These are phyloP conservation scores for Suillus paluster DNA, from an alignment of 768 basidiomycete genomes.

Conservation along the genomic window DNA sequence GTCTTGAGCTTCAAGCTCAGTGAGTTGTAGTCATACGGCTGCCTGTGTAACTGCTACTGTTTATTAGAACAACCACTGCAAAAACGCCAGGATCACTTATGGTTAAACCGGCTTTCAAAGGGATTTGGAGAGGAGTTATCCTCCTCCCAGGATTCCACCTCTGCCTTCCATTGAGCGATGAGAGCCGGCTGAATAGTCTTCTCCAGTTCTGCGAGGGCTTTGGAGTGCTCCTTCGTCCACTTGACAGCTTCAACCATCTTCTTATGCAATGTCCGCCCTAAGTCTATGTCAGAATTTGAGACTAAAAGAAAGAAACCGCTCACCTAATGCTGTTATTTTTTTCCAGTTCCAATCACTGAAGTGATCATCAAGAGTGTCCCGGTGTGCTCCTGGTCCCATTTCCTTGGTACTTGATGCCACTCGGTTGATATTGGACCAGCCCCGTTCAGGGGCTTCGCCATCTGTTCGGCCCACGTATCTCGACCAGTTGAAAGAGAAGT, in stretches of 20 bases:
- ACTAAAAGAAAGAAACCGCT: slow-evolving; percentile 5
- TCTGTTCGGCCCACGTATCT: too few species aligned
- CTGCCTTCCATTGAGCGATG: neutral
- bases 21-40: neutral
- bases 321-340: slow-evolving; percentile 32
- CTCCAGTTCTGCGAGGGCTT: too few species aligned
- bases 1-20: neutral
- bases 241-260: slow-evolving; percentile 2
- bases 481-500: too few species aligned
- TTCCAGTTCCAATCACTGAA: slow-evolving; percentile 39
- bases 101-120: neutral
- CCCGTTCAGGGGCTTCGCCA: too few species aligned
- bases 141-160: neutral
- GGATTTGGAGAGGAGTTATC: neutral
- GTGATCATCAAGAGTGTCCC: slow-evolving; percentile 40
- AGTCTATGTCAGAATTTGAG: neutral
- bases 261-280: slow-evolving; percentile 2
- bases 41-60: neutral
- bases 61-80: neutral
- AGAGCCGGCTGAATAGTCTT: too few species aligned
- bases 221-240: neutral
- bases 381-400: slow-evolving; percentile 37
- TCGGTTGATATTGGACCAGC: too few species aligned
- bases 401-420: slow-evolving; percentile 29
- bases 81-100: neutral